These are phyloP conservation scores for Zymoseptoria pseudotritici DNA, from an alignment of 2,329 filamentous ascomycete genomes.

Conservation along the genomic window DNA sequence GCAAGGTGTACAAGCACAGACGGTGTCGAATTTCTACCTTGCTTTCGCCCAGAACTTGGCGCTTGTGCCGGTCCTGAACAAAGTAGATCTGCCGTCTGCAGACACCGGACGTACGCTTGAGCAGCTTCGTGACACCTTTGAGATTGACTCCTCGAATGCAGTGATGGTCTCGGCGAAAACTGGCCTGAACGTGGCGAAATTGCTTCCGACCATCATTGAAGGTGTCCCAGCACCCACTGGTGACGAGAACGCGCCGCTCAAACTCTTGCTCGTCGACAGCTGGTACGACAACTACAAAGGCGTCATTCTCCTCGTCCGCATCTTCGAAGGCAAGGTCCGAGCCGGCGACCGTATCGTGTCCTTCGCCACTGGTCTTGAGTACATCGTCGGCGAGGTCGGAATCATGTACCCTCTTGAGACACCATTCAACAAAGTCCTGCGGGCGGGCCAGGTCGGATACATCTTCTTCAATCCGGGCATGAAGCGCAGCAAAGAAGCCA, in stretches of 20 bases:
- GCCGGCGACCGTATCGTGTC: constrained; percentile 82
- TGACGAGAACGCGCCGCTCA: constrained; percentile 63
- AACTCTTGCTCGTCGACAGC: constrained; percentile 86
- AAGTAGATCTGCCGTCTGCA: constrained; percentile 85
- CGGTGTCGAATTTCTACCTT: constrained; percentile 96
- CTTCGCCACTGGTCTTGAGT: constrained; percentile 79
- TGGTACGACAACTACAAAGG: constrained; percentile 98
- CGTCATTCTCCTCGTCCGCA: constrained; percentile 79
- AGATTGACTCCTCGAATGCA: constrained; percentile 70
- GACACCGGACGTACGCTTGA: constrained; percentile 79
- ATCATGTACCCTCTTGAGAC: constrained; percentile 91
- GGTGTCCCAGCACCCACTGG: constrained; percentile 75
- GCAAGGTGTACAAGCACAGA: constrained; percentile 95
- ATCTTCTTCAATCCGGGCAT: constrained; percentile 97
- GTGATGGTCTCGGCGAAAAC: constrained; percentile 88
- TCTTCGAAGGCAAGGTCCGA: constrained; percentile 80
- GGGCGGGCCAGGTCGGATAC: constrained; percentile 92
- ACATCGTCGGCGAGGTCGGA: constrained; percentile 90
- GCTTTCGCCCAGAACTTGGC: constrained; percentile 85
- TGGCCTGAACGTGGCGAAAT: constrained; percentile 73
- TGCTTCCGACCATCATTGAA: constrained; percentile 80
- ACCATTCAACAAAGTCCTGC: constrained; percentile 62
- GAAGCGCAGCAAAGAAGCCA: constrained; percentile 92
- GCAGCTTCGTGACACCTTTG: constrained; percentile 80
- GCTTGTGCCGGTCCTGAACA: constrained; percentile 90